A percentile compares a stretch with the other conserved stretches of the same genome.
phyloP scores from a whole-genome alignment of 305 asterid species.

The Galium porrigens region DNA sequence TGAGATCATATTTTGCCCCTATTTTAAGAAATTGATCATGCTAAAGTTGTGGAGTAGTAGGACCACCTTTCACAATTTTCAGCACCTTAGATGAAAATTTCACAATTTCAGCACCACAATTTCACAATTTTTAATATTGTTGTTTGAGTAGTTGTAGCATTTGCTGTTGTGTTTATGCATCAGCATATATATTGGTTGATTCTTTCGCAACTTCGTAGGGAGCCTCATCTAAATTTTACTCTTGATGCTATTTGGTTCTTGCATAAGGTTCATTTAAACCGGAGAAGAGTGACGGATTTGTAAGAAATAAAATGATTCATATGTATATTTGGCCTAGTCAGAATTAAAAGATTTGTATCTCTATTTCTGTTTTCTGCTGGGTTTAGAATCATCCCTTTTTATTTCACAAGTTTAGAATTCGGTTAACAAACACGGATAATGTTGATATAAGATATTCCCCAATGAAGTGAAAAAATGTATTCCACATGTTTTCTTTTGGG shows the following conservation, averaged over 20 bases:
- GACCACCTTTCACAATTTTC: neutral
- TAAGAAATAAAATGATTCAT: neutral
- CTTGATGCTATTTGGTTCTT: neutral
- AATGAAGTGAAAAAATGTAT: neutral
- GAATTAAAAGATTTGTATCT: neutral
- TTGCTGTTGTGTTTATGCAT: neutral
- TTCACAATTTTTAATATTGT: neutral
- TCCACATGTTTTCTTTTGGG: neutral
- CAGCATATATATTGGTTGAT: neutral
- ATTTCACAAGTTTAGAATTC: neutral
- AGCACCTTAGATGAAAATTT: neutral
- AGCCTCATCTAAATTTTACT: neutral
- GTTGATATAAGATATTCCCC: neutral
- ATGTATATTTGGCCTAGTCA: neutral
- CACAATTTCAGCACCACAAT: too few species aligned
- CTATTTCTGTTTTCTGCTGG: neutral
- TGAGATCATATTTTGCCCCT: neutral
- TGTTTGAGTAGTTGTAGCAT: conserved; percentile 5
- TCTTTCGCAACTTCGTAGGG: neutral
- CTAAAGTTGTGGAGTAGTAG: conserved; percentile 7
- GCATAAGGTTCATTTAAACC: neutral
- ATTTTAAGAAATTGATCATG: neutral
- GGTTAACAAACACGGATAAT: neutral
- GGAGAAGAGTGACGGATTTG: neutral
- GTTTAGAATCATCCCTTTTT: neutral